Base-by-base conservation (phyloP, 805 yeast genomes). In the Spathaspora passalidarum region DNA sequence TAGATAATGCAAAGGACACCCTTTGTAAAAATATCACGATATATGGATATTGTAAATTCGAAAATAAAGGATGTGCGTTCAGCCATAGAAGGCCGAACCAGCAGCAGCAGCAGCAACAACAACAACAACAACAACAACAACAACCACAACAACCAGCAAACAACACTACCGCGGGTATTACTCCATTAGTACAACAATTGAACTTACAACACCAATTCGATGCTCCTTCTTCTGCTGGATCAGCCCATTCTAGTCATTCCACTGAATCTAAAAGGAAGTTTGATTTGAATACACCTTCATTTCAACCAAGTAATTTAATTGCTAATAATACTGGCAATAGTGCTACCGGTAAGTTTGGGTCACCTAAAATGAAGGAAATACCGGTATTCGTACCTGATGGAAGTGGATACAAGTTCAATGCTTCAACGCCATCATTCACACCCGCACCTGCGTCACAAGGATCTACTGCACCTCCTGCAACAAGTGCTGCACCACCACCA, bases 11-110 rank as follows among this genome's bases (percentile, higher is more conserved):
- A 5, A 84, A 79, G 62, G 83, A 82, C 48, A 83, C 88, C 22
- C 90, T 86, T 46, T 89, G 96, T 66, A 78, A 90, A 61, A 89
- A 89, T 57, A 82, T 88, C 45, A 80, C 84, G 40, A 87, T 88
- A 26, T 89, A 88, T 68, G 97, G 96, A 3, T 88, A 78, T 57
- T 89, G 97, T 71, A 88, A 88, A 62, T 88, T 79, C 66, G 90
- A 87, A 56, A 85, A 86, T 54, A 88, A 88, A 56, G 96, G 96
- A 9, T 89, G 96, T 60, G 85, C 84, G 2, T 89, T 88, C 60
- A 81, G 80, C 42, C 96, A 88, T 61, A 85, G 48, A 65, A 60
- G 34, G 40, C 57, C 38, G 43, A 20, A 40, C 37, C 37, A 34
- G 42, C 32, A 29, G 16, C 16, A 29, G 14, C 43, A 29, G 46